Evolutionary conservation across 768 basidiomycete genomes (phyloP), one percentile per base, ranked within the genome.

Genomic region (Cystobasidium onofrii): DNA sequence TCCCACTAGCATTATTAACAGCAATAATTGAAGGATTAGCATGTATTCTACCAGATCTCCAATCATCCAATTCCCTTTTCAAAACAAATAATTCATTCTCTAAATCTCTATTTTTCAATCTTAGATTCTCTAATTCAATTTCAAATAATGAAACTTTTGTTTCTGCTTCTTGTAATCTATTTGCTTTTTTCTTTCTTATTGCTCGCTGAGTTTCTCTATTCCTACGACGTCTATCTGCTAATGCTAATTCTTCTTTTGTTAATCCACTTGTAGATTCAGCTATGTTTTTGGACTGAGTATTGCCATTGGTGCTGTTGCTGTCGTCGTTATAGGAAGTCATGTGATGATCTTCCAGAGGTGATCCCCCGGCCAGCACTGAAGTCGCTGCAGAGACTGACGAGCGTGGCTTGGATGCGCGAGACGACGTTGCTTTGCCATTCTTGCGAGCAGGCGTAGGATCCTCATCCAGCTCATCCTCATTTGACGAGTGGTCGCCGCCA

Each of bases 71-170:
- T 29, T 60, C 57, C 33, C 57, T 60, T 29, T 34, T 60, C 27
- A 60, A 34, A 6, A 27, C 57, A 25, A 60, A 29, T 13, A 29
- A 29, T 60, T 60, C 57, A 60, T 29, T 27, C 23, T 60, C 57
- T 17, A 60, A 29, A 27, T 60, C 57, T 60, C 57, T 60, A 27
- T 29, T 29, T 29, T 17, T 27, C 15, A 60, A 4, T 29, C 31
- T 60, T 4, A 39, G 23, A 27, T 12, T 2, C 36, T 64, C 36
- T 13, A 69, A 46, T 34, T 76, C 76, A 63, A 70, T 73, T 66
- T 76, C 74, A 23, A 73, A 74, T 31, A 73, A 67, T 1, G 52
- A 17, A 1, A 43, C 20, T 63, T 75, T 76, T 73, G 75, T 66
- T 36, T 74, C 76, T 18, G 74, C 74, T 27, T 76, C 72, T 41